phyloP scores from a whole-genome alignment of 164 flowering plant species.

The Litsea cubeba region DNA sequence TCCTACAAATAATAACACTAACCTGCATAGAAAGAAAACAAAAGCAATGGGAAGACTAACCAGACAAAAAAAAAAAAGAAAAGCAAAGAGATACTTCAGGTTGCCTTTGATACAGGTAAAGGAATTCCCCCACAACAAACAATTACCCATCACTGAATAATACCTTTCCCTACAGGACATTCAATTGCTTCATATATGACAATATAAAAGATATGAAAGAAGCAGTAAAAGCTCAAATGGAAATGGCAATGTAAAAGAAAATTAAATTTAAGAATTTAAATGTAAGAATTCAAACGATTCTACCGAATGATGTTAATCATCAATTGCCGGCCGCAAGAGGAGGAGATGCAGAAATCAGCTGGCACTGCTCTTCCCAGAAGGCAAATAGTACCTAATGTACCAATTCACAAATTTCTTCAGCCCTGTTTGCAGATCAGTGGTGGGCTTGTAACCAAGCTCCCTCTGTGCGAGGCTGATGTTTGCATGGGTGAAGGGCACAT shows the following conservation, averaged over 20 bases:
- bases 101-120: conserved; percentile 23
- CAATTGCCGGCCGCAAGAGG: background rate
- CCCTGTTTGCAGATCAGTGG: conserved; percentile 84
- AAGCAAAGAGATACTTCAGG: conserved; percentile 2
- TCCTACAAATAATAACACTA: conserved; percentile 8
- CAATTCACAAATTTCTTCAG: conserved; percentile 79
- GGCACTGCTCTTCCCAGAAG: conserved; percentile 50
- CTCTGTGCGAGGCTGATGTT: conserved; percentile 75
- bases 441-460: conserved; percentile 83
- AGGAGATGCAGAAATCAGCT: conserved; percentile 21
- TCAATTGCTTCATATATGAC: conserved; percentile 32
- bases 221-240: conserved; percentile 9
- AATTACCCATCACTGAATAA: conserved; percentile 14
- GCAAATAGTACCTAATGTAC: conserved; percentile 60
- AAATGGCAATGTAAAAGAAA: conserved; percentile 13
- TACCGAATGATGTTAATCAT: conserved; percentile 20
- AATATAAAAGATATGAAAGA: conserved; percentile 17
- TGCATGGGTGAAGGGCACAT: conserved; percentile 87
- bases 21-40: conserved; percentile 17
- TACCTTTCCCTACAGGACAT: conserved; percentile 15
- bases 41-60: conserved; percentile 15
- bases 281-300: conserved; percentile 37
- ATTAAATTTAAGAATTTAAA: conserved; percentile 51
- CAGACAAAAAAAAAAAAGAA: conserved; percentile 15
- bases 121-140: conserved; percentile 22